phyloP scores from a whole-genome alignment of 441 rosid genomes.

The Corymbia citriodora region DNA sequence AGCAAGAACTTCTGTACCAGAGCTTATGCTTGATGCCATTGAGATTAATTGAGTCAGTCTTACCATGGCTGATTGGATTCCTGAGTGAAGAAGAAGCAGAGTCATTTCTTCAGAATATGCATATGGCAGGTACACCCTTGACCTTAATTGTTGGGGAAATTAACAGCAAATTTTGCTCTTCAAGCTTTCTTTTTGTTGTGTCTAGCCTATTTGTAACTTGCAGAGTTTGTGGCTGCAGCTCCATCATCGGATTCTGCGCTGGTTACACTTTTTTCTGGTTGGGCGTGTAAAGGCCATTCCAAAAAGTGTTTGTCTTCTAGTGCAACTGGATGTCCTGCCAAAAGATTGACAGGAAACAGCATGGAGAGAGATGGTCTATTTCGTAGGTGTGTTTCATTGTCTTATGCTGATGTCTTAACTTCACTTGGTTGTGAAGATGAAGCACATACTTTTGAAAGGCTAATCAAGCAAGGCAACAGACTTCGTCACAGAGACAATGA shows the following conservation, averaged over 20 bases:
- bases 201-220: not conserved
- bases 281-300: constrained; percentile 70
- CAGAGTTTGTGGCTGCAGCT: constrained; percentile 37
- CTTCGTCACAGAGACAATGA: constrained; percentile 11
- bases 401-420: constrained; percentile 17
- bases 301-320: constrained; percentile 40
- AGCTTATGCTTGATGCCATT: constrained; percentile 78
- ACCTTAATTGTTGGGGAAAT: not conserved
- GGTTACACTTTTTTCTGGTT: constrained; percentile 70
- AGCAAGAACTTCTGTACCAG: constrained; percentile 69
- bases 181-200: not conserved
- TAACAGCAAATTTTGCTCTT: not conserved
- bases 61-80: constrained; percentile 68
- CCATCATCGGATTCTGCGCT: constrained; percentile 59
- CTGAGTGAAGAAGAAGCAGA: constrained; percentile 53
- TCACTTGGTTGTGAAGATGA: constrained; percentile 15
- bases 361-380: constrained; percentile 20
- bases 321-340: constrained; percentile 49
- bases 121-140: constrained; percentile 51
- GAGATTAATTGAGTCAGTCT: constrained; percentile 65
- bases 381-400: constrained; percentile 17
- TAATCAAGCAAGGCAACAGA: constrained; percentile 25
- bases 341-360: constrained; percentile 7
- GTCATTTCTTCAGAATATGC: constrained; percentile 57
- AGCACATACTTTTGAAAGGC: constrained; percentile 22